Evolutionary conservation across 345 rosid species (phyloP).

Genomic region (Aquilaria sinensis): DNA sequence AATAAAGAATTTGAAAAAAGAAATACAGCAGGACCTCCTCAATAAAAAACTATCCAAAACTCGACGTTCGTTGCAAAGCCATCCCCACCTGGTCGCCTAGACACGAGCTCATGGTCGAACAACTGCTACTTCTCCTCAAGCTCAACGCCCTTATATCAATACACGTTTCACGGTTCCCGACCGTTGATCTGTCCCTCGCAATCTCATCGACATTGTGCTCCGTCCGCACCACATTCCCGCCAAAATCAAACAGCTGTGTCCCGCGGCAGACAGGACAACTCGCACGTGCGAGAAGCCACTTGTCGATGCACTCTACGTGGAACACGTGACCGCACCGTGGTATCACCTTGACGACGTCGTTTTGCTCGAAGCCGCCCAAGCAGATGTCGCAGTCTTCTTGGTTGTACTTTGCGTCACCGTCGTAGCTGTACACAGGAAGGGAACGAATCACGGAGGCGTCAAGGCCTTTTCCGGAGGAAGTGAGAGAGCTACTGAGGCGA

Average conservation of each 20-base stretch:
- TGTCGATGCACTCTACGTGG: conserved; percentile 43
- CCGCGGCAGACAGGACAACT: conserved; percentile 65
- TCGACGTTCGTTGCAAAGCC: conserved; percentile 15
- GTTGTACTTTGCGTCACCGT: conserved; percentile 27
- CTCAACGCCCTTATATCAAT: background rate
- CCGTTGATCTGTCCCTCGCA: background rate
- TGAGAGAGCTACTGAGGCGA: conserved; percentile 4
- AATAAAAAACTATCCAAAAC: conserved; percentile 8
- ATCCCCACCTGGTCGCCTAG: background rate
- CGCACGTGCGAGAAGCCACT: conserved; percentile 43
- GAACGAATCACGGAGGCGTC: conserved; percentile 33
- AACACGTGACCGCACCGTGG: conserved; percentile 49
- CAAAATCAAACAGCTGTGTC: conserved; percentile 23
- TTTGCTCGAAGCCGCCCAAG: conserved; percentile 52
- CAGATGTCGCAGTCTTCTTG: conserved; percentile 49
- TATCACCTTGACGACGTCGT: conserved; percentile 35
- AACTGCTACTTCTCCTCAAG: conserved; percentile 17
- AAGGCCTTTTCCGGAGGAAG: conserved; percentile 19
- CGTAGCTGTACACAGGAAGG: conserved; percentile 41
- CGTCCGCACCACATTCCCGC: background rate
- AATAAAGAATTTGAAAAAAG: too few species aligned
- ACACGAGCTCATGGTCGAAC: conserved; percentile 4
- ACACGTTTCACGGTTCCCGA: conserved; percentile 13
- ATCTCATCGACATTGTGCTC: conserved; percentile 8
- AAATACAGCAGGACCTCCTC: too few species aligned